These are phyloP conservation scores for Plasmodium blacklocki DNA, from an alignment of 169 alveolate species.

Conservation along the genomic window DNA sequence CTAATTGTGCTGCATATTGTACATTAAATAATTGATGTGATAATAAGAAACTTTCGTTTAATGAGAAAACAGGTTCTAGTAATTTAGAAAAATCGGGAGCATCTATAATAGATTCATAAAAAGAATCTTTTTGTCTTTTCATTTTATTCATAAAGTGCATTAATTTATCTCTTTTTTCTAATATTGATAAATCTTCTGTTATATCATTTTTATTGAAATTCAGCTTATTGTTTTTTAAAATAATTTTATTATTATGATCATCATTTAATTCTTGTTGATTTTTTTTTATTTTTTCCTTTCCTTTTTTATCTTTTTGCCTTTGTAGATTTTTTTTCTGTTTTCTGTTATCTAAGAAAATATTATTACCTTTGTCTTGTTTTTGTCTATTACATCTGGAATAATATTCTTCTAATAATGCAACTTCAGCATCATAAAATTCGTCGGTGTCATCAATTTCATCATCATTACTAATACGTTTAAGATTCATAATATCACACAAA, in stretches of 20 bases:
- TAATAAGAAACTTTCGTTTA: slow-evolving; percentile 55
- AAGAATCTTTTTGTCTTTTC: slow-evolving; percentile 64
- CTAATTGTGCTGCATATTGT: slow-evolving; percentile 69
- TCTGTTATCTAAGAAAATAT: too few species aligned
- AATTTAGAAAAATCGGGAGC: slow-evolving; percentile 65
- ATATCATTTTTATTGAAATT: neutral
- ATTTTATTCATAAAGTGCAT: slow-evolving; percentile 48
- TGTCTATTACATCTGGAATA: slow-evolving; percentile 1
- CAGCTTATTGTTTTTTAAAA: neutral
- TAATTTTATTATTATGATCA: neutral
- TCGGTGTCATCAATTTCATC: slow-evolving; percentile 64
- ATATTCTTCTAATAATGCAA: slow-evolving; percentile 33
- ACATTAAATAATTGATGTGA: slow-evolving; percentile 68
- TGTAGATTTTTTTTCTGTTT: neutral
- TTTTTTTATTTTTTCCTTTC: neutral
- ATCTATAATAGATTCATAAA: slow-evolving; percentile 46
- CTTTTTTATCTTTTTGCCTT: too few species aligned
- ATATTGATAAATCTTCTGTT: slow-evolving; percentile 1
- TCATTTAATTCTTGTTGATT: neutral
- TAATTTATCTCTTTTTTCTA: slow-evolving; percentile 48
- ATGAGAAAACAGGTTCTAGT: slow-evolving; percentile 60
- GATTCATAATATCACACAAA: slow-evolving; percentile 49
- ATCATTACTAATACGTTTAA: slow-evolving; percentile 27
- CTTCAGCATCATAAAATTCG: slow-evolving; percentile 71
- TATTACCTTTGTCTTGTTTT: neutral